These are phyloP conservation scores for Senecio squalidus DNA, from an alignment of 140 eudicot genomes.

Conservation along the genomic window DNA sequence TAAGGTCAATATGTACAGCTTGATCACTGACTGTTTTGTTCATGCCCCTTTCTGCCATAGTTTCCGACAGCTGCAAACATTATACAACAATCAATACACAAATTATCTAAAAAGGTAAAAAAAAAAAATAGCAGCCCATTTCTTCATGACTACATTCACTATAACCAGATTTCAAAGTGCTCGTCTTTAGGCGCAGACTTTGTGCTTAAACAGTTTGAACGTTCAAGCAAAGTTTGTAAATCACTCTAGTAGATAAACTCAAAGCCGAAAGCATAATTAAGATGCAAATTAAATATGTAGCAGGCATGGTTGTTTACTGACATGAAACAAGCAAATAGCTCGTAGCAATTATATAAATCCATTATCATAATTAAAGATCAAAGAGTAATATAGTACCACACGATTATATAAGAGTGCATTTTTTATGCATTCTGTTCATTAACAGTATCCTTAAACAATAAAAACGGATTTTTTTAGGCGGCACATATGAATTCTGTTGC, in stretches of 20 bases:
- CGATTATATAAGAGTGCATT: not conserved
- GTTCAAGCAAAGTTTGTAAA: not conserved
- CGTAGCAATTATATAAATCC: not conserved
- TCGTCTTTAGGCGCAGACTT: no score
- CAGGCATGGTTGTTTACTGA: not conserved
- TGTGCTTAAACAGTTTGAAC: no score
- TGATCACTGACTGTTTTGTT: conserved; percentile 86
- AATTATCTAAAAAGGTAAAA: not conserved
- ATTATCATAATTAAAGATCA: not conserved
- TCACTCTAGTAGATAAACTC: not conserved
- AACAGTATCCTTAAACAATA: not conserved
- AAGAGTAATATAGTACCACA: not conserved
- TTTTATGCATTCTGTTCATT: not conserved
- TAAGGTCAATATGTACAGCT: conserved; percentile 85
- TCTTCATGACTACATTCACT: not conserved
- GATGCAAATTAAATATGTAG: not conserved
- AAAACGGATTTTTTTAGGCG: not conserved
- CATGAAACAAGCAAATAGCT: not conserved
- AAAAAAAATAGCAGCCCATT: not conserved
- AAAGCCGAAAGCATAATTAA: not conserved
- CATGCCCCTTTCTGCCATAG: conserved; percentile 83
- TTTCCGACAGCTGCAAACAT: conserved; percentile 68
- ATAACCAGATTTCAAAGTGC: not conserved
- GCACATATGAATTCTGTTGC: not conserved
- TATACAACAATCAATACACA: not conserved